Percentiles rank a stretch among this genome's conserved stretches.
phyloP scores from a whole-genome alignment of 306 rosid species.

The Citrullus colocynthis region DNA sequence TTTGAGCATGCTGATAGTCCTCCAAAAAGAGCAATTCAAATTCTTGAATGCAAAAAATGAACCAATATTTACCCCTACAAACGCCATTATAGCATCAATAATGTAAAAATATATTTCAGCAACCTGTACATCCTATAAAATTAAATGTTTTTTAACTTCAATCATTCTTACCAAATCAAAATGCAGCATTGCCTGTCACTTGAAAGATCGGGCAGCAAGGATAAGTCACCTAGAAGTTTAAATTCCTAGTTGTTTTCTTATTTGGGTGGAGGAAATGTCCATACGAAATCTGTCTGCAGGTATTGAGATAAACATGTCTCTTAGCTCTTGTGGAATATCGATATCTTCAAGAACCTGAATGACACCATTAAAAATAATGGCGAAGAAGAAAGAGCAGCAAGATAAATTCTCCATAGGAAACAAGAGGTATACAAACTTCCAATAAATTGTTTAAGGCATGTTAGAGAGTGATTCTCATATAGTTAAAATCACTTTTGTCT shows the following conservation, averaged over 20 bases:
- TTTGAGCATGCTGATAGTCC: neutral
- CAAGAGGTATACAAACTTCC: neutral
- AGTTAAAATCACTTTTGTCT: too few relatives aligned
- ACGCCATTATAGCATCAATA: neutral
- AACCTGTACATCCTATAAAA: neutral
- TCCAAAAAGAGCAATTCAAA: neutral
- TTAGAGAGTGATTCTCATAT: too few relatives aligned
- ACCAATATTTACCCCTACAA: neutral
- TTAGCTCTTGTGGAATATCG: slow-evolving; percentile 58
- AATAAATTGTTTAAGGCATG: neutral
- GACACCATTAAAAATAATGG: neutral
- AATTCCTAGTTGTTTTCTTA: slow-evolving; percentile 45
- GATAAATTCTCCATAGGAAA: neutral
- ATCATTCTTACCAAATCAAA: neutral
- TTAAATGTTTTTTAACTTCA: neutral
- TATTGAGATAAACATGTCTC: slow-evolving; percentile 67
- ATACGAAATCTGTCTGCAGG: slow-evolving; percentile 61
- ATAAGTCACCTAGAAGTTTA: slow-evolving; percentile 12
- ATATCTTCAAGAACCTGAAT: slow-evolving; percentile 70
- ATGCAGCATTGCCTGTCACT: neutral
- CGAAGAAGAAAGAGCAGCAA: slow-evolving; percentile 2
- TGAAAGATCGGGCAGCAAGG: neutral
- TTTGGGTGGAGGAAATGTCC: slow-evolving; percentile 80
- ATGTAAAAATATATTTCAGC: neutral
- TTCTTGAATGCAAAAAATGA: neutral